Conservation (phyloP, 768 basidiomycete species). For the Russula compacta region DNA sequence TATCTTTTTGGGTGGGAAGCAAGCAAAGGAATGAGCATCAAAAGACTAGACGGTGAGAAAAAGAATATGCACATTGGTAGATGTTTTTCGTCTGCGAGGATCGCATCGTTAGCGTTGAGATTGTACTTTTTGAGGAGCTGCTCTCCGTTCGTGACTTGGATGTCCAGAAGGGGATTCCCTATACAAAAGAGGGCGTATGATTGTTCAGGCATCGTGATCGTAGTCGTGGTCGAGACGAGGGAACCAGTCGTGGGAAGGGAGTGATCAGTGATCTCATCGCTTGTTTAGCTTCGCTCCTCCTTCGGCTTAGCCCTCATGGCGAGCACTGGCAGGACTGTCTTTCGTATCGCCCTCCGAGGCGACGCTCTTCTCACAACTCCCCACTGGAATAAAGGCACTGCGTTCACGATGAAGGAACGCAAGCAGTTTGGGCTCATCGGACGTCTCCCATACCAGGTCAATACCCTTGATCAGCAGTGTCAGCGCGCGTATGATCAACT, state of each 20-base stretch:
- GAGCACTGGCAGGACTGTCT: not conserved
- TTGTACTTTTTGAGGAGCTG: slow-evolving; percentile 79
- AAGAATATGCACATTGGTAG: slow-evolving; percentile 54
- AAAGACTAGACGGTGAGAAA: not conserved
- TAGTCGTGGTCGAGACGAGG: too few species aligned
- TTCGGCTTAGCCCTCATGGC: not conserved
- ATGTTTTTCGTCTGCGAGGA: slow-evolving; percentile 87
- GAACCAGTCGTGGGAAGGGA: not conserved
- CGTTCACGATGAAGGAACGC: slow-evolving; percentile 60
- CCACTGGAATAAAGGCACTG: slow-evolving; percentile 73
- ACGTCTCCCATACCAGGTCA: slow-evolving; percentile 30
- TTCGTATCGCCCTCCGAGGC: slow-evolving; percentile 49
- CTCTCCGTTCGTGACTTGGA: slow-evolving; percentile 86
- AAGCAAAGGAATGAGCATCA: slow-evolving; percentile 5
- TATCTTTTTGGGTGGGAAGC: slow-evolving; percentile 45
- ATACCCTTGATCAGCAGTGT: slow-evolving; percentile 66
- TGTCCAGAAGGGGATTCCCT: slow-evolving; percentile 94
- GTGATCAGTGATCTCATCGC: not conserved
- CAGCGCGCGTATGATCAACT: slow-evolving; percentile 65
- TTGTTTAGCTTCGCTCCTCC: not conserved
- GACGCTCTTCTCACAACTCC: slow-evolving; percentile 54
- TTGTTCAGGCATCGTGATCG: slow-evolving; percentile 32
- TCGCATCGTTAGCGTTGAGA: slow-evolving; percentile 91
- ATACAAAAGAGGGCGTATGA: slow-evolving; percentile 73
- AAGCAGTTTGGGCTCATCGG: slow-evolving; percentile 52